These are phyloP conservation scores for Cetradonia linearis DNA, from an alignment of 495 filamentous ascomycete species.

Conservation along the genomic window DNA sequence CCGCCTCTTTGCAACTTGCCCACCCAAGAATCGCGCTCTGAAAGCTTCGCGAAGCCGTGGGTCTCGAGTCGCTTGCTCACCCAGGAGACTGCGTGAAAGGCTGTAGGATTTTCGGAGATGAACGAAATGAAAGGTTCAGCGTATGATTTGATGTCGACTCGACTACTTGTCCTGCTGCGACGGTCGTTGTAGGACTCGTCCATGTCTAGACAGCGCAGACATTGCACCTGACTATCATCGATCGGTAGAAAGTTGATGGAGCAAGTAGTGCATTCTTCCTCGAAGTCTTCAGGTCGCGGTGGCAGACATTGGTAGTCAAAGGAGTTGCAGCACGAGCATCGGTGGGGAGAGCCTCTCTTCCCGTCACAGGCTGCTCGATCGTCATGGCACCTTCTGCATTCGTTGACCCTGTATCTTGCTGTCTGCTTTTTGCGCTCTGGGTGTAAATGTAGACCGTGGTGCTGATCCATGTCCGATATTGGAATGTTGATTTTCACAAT, in stretches of 20 bases:
- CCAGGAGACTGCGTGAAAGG: conserved; percentile 76
- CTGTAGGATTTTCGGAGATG: conserved; percentile 79
- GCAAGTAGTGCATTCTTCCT: background rate
- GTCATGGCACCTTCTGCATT: background rate
- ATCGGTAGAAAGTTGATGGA: background rate
- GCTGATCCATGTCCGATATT: background rate
- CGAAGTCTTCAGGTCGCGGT: background rate
- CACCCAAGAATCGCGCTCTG: conserved; percentile 68
- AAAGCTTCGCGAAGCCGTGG: conserved; percentile 66
- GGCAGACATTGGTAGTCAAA: background rate
- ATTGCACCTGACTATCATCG: background rate
- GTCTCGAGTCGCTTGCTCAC: conserved; percentile 61
- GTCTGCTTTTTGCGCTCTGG: background rate
- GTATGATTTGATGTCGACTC: conserved; percentile 36
- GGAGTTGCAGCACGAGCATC: background rate
- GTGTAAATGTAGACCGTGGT: background rate
- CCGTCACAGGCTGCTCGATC: background rate
- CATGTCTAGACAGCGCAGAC: background rate
- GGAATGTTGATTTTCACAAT: background rate
- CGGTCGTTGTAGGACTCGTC: too few species aligned
- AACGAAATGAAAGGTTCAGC: conserved; percentile 81
- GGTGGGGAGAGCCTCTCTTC: background rate
- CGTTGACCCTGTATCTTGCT: background rate
- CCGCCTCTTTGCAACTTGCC: conserved; percentile 65
- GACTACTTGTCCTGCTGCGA: background rate